Evolutionary conservation across 1,284 basidiomycete genomes (phyloP).

Genomic region (Ganoderma sp.): DNA sequence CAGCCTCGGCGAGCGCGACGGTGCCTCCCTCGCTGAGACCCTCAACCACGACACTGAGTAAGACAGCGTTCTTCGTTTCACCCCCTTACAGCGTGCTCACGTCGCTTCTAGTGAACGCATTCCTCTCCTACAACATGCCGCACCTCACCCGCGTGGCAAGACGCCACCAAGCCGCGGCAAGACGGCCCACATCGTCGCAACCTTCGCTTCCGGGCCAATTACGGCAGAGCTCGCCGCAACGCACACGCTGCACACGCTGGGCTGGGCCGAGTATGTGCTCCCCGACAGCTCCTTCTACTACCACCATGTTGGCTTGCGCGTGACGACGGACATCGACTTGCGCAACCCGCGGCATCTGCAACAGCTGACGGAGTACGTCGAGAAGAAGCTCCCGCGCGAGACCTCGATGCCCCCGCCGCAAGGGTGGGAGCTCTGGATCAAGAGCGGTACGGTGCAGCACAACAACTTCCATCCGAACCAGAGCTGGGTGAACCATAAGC

Average conservation of each 20-base stretch:
- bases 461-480: constrained; percentile 48
- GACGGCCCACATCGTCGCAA: constrained; percentile 27
- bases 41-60: constrained; percentile 37
- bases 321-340: constrained; percentile 71
- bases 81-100: constrained; percentile 1
- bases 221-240: constrained; percentile 38
- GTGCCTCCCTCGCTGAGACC: constrained; percentile 29
- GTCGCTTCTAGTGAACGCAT: constrained; percentile 42
- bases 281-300: constrained; percentile 74
- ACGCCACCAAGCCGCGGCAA: constrained; percentile 27
- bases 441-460: constrained; percentile 43
- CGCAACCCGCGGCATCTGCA: constrained; percentile 55
- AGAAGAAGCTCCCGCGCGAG: constrained; percentile 42
- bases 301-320: constrained; percentile 59
- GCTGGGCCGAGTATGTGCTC: constrained; percentile 72
- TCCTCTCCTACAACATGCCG: constrained; percentile 42
- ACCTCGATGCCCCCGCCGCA: constrained; percentile 41
- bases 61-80: constrained; percentile 9
- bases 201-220: constrained; percentile 31
- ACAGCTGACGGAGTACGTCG: constrained; percentile 56
- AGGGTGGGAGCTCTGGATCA: constrained; percentile 62
- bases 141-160: constrained; percentile 16
- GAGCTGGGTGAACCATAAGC: constrained; percentile 70
- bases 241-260: constrained; percentile 42
- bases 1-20: constrained; percentile 37